A percentile compares a stretch with the other conserved stretches of the same genome.
Conservation (phyloP, 2,329 filamentous ascomycete species). For the Dactylella cylindrospora region DNA sequence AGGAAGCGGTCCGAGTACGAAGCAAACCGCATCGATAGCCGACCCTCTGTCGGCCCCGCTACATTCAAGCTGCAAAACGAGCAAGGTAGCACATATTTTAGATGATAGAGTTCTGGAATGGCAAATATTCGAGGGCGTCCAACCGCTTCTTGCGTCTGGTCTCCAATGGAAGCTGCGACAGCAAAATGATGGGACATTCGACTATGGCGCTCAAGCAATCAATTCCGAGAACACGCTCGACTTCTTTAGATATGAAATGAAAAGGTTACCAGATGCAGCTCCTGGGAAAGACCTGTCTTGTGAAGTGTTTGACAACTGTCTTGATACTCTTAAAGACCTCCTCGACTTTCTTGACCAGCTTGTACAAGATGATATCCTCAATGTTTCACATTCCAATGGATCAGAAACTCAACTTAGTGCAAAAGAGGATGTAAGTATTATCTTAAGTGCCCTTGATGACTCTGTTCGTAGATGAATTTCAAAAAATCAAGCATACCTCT, state of each 20-base stretch:
- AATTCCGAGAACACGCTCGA: constrained; percentile 9
- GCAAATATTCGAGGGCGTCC: constrained; percentile 10
- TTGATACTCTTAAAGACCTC: constrained; percentile 11
- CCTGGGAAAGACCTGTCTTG: constrained; percentile 10
- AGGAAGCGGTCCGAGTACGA: no score
- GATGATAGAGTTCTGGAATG: constrained; percentile 10
- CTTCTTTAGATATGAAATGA: constrained; percentile 10
- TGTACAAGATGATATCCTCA: constrained; percentile 1
- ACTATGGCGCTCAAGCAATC: background rate
- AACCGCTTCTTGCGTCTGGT: constrained; percentile 4
- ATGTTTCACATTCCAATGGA: no score
- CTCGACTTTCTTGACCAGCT: constrained; percentile 6
- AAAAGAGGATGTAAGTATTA: no score
- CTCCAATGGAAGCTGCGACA: background rate
- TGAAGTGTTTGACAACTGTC: constrained; percentile 7
- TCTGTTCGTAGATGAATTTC: no score
- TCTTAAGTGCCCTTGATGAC: no score
- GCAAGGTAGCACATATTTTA: constrained; percentile 3
- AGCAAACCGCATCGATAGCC: no score
- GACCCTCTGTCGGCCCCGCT: no score
- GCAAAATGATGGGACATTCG: background rate
- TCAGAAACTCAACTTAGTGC: no score
- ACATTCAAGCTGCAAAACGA: no score
- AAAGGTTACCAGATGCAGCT: constrained; percentile 8
- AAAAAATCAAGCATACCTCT: no score